Evolutionary conservation across 139 green algal species (phyloP), one percentile per base, ranked within the genome.

Genomic region (Chlamydomonas sphaeroides): DNA sequence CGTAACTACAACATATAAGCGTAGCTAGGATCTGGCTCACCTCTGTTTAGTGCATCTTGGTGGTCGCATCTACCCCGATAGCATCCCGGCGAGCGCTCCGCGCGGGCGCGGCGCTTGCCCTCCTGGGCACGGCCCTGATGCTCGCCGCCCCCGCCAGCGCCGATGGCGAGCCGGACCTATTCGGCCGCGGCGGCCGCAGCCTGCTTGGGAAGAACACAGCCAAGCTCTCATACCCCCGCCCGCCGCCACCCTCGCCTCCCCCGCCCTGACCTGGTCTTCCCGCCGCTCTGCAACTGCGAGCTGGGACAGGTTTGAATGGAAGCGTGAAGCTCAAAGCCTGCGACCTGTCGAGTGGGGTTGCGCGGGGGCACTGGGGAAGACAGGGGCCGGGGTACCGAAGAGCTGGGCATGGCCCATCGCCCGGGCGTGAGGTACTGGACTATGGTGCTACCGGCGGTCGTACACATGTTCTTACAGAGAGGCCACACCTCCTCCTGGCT

Each of bases 241-340:
- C 65, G 7, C 25, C 25, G 3, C 17, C 65, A 23, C 25, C 25
- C 4, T 11, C 65, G 10, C 23, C 23, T 35, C n/a, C n/a, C n/a
- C n/a, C n/a, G n/a, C n/a, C n/a, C n/a, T n/a, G 10, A 59, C 4
- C 26, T 65, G 28, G 14, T 71, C n/a, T 86, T 86, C 62, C 80
- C 80, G 32, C 70, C 70, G 3, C 14, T 41, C 10, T 80, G 70
- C 62, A 71, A 69, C 48, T 86, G 80, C 49, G 71, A 86, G 32
- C 80, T n/a, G n/a, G n/a, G n/a, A n/a, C n/a, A n/a, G n/a, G n/a
- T n/a, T n/a, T n/a, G n/a, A n/a, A n/a, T n/a, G n/a, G n/a, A n/a
- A n/a, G n/a, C n/a, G n/a, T n/a, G n/a, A n/a, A n/a, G n/a, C n/a
- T n/a, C n/a, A n/a, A n/a, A n/a, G n/a, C n/a, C n/a, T n/a, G n/a